Base-by-base conservation (phyloP, 441 rosid genomes). In the Rhodomyrtus psidioides region DNA sequence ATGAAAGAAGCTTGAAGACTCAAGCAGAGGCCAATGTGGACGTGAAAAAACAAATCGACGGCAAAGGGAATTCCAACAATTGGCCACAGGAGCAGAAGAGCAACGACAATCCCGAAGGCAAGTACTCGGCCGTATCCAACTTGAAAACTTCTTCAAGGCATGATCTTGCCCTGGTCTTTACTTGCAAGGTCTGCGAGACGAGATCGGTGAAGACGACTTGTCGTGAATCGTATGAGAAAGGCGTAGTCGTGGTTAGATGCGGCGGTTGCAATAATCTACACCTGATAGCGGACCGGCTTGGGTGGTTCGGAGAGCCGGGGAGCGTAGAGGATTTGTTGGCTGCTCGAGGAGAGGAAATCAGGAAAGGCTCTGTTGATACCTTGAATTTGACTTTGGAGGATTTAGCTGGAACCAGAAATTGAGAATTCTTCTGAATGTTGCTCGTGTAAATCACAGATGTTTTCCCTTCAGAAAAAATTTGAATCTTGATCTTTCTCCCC, bases 231-330 rank as follows among this genome's bases (percentile, higher is more conserved):
- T 96, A 95, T 12, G 97, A 95, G 86, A 95, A 95, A 83, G 98
- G 99, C 0, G 95, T 96, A 82, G 99, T 96, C 85, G 95, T 95
- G 75, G 98, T 91, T 30, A 91, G 94, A 2, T 96, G 99, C 86
- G 87, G 93, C 49, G 97, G 99, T 5, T 96, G 99, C 83, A 90
- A 93, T 87, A 95, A 95, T 86, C 91, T 95, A 7, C 99, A 96
- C 91, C 91, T 96, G 91, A 95, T 96, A 74, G 94, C 98, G 10
- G 99, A 95, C 88, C 95, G 90, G 49, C 93, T 89, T 24, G 99
- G 99, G 54, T 94, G 95, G 99, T 96, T 96, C 55, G 99, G 99
- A 55, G 91, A 95, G 83, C 95, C 98, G 0, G 95, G 96, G 85
- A 94, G 96, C 86, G 85, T 96, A 6, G 98, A 96, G 90, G 96